Conservation (phyloP, 2,329 filamentous ascomycete genomes). For the Alternaria sp. region DNA sequence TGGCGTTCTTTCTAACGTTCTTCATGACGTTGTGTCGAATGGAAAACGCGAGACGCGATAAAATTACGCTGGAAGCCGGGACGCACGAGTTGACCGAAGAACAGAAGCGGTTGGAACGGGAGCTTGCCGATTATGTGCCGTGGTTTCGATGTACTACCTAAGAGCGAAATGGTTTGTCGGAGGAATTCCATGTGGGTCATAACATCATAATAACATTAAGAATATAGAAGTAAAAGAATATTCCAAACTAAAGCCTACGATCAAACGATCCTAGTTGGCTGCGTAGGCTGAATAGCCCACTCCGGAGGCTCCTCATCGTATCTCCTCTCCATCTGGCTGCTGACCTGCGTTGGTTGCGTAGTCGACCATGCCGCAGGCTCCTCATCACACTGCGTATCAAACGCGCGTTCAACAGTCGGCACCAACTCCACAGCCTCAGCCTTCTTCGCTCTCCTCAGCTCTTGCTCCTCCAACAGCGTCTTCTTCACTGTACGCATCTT, state of each 20-base stretch:
- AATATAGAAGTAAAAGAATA: constrained; percentile 11
- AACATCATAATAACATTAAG: constrained; percentile 29
- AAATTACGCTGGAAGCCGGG: constrained; percentile 49
- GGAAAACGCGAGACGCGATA: constrained; percentile 66
- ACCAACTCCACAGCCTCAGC: constrained; percentile 29
- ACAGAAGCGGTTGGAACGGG: constrained; percentile 62
- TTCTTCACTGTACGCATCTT: constrained; percentile 49
- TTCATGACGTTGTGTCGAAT: constrained; percentile 65
- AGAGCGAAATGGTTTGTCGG: background rate
- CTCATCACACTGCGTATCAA: constrained; percentile 31
- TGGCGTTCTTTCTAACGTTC: constrained; percentile 61
- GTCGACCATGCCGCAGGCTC: constrained; percentile 28
- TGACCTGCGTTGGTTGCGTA: constrained; percentile 29
- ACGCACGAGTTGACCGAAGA: constrained; percentile 61
- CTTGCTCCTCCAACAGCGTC: constrained; percentile 38
- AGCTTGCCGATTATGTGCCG: constrained; percentile 65
- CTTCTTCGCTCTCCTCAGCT: background rate
- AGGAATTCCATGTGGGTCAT: constrained; percentile 12
- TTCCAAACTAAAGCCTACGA: constrained; percentile 1
- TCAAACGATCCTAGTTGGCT: constrained; percentile 33
- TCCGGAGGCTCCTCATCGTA: constrained; percentile 19
- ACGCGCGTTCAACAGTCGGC: constrained; percentile 30
- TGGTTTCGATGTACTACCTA: constrained; percentile 51
- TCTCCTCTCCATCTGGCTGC: constrained; percentile 11
- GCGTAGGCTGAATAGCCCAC: constrained; percentile 28